Base-by-base conservation (phyloP, 495 filamentous ascomycete species). In the Penicillium atrosanguineum region DNA sequence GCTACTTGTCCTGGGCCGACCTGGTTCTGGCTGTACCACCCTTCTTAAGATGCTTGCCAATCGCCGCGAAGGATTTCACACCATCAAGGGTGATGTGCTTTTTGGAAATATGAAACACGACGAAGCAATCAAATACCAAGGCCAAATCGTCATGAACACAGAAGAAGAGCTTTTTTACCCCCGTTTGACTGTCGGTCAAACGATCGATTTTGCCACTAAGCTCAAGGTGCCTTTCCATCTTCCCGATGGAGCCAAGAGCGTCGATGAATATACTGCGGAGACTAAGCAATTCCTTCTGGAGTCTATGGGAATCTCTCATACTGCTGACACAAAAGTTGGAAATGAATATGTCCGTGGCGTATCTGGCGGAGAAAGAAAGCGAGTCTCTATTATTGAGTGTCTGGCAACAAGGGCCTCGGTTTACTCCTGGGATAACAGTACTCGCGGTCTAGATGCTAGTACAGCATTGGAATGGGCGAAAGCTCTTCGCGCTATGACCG, bases 331-430 rank as follows among this genome's bases (percentile, higher is more conserved):
- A 0, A 85, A 89, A 47, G 87, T 94, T 16, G 90, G 90, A n/a
- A 87, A 90, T 55, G 81, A 83, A 6, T 89, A 84, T 56, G 78
- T 91, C 43, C 86, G 90, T 19, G 90, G 90, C 60, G 83, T 95
- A 12, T 89, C 86, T 3, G 90, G 90, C 42, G 90, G 90, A 20
- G 90, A 95, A 67, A 81, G 90, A 47, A 88, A 88, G 62, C 82
- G 83, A 43, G 82, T 87, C 1, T 84, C 80, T 0, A 87, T 87
- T 61, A 79, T 84, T 0, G 85, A 88, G 61, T 85, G 81, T 8
- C 57, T 87, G 8, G 81, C 83, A 1, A 79, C 83, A 0, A 77
- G 79, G 49, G 78, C 73, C 11, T 81, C 80, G 0, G 74, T 87
- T 4, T 79, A 78, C 14, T 78, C 73, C 48, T 86, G 81, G 75